These are phyloP conservation scores for Polyplosphaeria fusca DNA, from an alignment of 495 filamentous ascomycete genomes.

Conservation along the genomic window DNA sequence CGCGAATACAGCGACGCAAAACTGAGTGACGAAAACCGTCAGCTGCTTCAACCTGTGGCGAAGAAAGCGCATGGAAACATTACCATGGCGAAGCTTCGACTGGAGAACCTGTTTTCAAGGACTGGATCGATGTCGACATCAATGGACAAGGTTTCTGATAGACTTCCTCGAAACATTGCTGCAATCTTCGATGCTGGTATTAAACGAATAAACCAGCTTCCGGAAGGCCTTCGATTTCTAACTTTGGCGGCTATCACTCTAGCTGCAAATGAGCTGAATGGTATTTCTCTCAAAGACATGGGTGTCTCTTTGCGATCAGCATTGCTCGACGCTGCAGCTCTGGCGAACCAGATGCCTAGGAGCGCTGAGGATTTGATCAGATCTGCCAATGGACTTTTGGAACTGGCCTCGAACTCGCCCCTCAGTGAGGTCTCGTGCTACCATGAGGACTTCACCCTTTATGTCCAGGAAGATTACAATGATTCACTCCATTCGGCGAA, in stretches of 20 bases:
- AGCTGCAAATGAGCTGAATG: neutral
- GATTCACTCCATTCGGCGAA: neutral
- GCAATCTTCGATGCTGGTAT: conserved; percentile 10
- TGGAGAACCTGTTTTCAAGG: neutral
- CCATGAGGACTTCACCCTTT: neutral
- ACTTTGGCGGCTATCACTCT: neutral
- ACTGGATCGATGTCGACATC: neutral
- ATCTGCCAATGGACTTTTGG: neutral
- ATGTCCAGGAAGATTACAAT: neutral
- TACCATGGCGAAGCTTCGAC: neutral
- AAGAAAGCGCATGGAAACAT: neutral
- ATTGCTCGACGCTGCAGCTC: neutral
- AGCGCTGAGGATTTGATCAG: neutral
- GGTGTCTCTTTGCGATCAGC: neutral
- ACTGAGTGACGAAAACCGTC: neutral
- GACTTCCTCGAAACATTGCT: conserved; percentile 3
- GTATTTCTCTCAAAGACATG: neutral
- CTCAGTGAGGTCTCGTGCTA: neutral
- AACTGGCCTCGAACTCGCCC: neutral
- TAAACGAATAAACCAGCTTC: neutral
- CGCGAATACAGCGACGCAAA: neutral
- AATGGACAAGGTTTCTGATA: neutral
- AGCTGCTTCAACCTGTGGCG: neutral
- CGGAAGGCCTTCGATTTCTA: neutral
- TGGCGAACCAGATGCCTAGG: neutral